phyloP scores from a whole-genome alignment of 176 grass and related monocot genomes.

The Neostapfia colusana region DNA sequence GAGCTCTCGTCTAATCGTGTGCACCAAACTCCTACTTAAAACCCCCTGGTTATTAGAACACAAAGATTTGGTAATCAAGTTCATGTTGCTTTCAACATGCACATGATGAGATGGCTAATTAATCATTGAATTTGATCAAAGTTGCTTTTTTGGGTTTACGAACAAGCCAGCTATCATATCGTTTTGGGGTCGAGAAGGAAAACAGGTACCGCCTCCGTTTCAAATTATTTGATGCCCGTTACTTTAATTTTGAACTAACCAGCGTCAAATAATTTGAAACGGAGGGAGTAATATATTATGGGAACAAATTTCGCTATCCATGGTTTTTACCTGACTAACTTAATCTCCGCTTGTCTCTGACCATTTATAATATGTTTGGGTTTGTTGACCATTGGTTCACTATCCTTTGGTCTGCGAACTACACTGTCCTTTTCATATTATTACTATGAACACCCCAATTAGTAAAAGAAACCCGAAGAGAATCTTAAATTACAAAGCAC shows the following conservation, averaged over 20 bases:
- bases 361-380: not conserved
- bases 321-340: not conserved
- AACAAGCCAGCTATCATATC: slow-evolving; percentile 10
- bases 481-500: too few relatives aligned
- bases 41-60: slow-evolving; percentile 27
- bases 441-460: too few relatives aligned
- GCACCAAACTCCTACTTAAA: slow-evolving; percentile 40
- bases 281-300: too few relatives aligned
- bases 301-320: not conserved
- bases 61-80: slow-evolving; percentile 21
- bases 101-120: slow-evolving; percentile 36
- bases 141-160: slow-evolving; percentile 9
- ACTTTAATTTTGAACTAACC: too few relatives aligned
- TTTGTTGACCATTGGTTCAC: not conserved
- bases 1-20: slow-evolving; percentile 15
- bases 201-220: too few relatives aligned
- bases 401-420: not conserved
- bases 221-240: too few relatives aligned
- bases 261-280: too few relatives aligned
- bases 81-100: slow-evolving; percentile 29
- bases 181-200: not conserved
- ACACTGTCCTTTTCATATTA: not conserved
- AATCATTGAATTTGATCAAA: slow-evolving; percentile 30
- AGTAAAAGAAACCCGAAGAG: too few relatives aligned
- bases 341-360: too few relatives aligned